Base-by-base conservation (phyloP, 2,329 filamentous ascomycete genomes). In the Fusarium veterinarium region DNA sequence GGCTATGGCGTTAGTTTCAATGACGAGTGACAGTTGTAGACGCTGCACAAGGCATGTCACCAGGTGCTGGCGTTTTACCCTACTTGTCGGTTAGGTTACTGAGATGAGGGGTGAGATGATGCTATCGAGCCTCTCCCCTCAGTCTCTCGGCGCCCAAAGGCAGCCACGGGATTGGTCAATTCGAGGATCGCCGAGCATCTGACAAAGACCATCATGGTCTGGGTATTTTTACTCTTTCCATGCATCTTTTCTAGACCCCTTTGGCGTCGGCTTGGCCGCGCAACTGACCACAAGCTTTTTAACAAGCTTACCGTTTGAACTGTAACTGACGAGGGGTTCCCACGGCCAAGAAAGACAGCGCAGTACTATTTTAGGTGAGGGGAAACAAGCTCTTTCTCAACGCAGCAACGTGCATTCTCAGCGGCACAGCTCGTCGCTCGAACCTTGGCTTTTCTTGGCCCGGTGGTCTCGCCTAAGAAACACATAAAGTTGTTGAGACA, bases 261-360 rank as follows among this genome's bases (percentile, higher is more conserved):
- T 60, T 66, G 64, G 55, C 45, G 44, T 66, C 71, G 71, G 71
- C 64, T 65, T 62, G 67, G 71, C 64, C 68, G 60, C 66, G 20
- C 25, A 57, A 64, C 66, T 30, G 59, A 48, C 61, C 60, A 60
- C 57, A 69, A 66, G 67, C 71, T 74, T 61, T 64, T 67, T 37
- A 71, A 65, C 57, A 74, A 74, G 67, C 60, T 72, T 74, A 64
- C 19, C 23, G 23, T 33, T 45, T 60, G 38, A 28, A 60, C n/a
- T 66, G 44, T 31, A 51, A 42, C 42, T 62, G 37, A 45, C 40
- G 71, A 69, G 60, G 57, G 66, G 70, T 42, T 51, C 35, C 20
- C 42, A 20, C 7, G 28, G 69, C 65, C 57, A 73, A 71, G 58
- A 67, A 33, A 30, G 31, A 41, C 35, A 28, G n/a, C 41, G 38